Conservation (phyloP, 768 basidiomycete species). For the Pluteus cervinus region DNA sequence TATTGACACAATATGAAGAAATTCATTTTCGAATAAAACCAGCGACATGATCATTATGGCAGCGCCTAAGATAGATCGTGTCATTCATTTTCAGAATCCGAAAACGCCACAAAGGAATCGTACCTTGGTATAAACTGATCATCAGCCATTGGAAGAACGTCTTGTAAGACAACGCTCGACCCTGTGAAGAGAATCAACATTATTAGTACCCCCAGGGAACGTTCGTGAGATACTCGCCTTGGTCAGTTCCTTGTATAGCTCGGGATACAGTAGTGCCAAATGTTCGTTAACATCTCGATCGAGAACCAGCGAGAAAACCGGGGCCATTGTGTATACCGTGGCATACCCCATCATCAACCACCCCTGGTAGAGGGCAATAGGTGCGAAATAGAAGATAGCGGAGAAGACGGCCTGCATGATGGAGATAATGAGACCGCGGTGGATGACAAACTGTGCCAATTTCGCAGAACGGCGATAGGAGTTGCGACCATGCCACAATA, state of each 20-base stretch:
- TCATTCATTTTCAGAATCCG: background rate
- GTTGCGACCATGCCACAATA: conserved; percentile 98
- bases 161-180: conserved; percentile 91
- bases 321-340: conserved; percentile 96
- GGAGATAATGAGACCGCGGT: conserved; percentile 93
- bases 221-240: conserved; percentile 55
- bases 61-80: conserved; percentile 49
- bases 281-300: conserved; percentile 96
- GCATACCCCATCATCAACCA: conserved; percentile 98
- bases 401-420: conserved; percentile 98
- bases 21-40: conserved; percentile 93
- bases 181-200: conserved; percentile 38
- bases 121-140: conserved; percentile 97
- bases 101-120: conserved; percentile 7
- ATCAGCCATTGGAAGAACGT: conserved; percentile 98
- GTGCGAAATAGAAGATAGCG: conserved; percentile 89
- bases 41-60: conserved; percentile 99
- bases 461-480: conserved; percentile 98
- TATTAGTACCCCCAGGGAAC: background rate
- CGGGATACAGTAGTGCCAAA: conserved; percentile 90
- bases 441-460: conserved; percentile 97
- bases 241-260: conserved; percentile 94
- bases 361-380: conserved; percentile 96
- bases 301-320: conserved; percentile 94
- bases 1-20: conserved; percentile 96